Evolutionary conservation across 345 rosid species (phyloP).

Genomic region (Theobroma cacao): DNA sequence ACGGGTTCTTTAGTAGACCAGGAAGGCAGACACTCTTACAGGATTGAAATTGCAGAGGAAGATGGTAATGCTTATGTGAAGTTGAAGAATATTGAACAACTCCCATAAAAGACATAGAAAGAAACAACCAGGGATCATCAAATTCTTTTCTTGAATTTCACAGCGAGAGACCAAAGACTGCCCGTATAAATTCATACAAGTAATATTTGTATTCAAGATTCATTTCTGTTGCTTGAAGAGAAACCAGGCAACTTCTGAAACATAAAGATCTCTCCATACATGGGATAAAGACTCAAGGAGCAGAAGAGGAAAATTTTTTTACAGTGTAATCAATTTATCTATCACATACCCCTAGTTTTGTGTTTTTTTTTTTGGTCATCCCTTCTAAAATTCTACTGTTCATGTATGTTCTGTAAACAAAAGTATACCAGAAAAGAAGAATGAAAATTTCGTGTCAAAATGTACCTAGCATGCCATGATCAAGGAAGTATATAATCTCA

Average conservation of each 20-base stretch:
- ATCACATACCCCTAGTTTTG: background rate
- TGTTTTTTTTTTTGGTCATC: background rate
- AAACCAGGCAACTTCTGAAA: slow-evolving; percentile 14
- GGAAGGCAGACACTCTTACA: slow-evolving; percentile 23
- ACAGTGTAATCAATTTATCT: background rate
- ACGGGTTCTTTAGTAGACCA: slow-evolving; percentile 12
- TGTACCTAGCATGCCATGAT: background rate
- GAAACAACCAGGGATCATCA: slow-evolving; percentile 2
- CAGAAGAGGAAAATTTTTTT: background rate
- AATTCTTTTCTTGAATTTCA: background rate
- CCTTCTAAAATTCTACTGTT: background rate
- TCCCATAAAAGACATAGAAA: slow-evolving; percentile 22
- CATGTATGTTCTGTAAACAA: slow-evolving; percentile 3
- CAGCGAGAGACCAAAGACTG: background rate
- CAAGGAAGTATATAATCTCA: background rate
- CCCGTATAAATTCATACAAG: slow-evolving; percentile 8
- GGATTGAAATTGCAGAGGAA: slow-evolving; percentile 38
- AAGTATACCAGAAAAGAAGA: background rate
- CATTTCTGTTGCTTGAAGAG: slow-evolving; percentile 16
- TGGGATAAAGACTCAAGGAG: background rate
- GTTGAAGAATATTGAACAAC: slow-evolving; percentile 27
- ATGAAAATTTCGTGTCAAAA: background rate
- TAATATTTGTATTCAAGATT: background rate
- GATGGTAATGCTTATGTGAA: slow-evolving; percentile 14
- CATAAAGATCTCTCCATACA: background rate